These are phyloP conservation scores for Bipolaris bicolor DNA, from an alignment of 2,329 filamentous ascomycete species.

Conservation along the genomic window DNA sequence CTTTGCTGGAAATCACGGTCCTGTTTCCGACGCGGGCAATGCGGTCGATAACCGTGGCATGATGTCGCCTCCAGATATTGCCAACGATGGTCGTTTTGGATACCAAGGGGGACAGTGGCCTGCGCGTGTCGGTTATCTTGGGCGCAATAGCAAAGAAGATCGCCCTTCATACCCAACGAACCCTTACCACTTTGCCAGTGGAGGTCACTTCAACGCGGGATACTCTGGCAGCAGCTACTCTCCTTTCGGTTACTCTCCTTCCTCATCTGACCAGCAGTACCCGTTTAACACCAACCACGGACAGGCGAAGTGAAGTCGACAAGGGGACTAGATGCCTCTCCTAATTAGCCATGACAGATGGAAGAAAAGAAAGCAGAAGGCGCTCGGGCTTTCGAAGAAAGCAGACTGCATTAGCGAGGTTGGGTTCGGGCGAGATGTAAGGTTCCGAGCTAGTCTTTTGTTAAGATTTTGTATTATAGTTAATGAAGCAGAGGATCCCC, in stretches of 20 bases:
- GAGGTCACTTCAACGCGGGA: slow-evolving; percentile 23
- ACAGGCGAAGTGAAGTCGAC: slow-evolving; percentile 16
- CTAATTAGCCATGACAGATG: not conserved
- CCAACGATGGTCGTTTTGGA: slow-evolving; percentile 21
- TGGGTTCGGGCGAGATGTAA: not conserved
- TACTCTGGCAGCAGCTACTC: slow-evolving; percentile 27
- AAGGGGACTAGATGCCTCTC: not conserved
- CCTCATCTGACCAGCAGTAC: slow-evolving; percentile 27
- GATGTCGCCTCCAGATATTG: slow-evolving; percentile 20
- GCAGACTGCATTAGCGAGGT: not conserved
- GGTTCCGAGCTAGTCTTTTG: not conserved
- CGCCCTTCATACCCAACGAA: slow-evolving; percentile 27
- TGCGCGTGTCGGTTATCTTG: slow-evolving; percentile 16
- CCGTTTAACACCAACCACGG: slow-evolving; percentile 21
- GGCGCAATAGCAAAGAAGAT: slow-evolving; percentile 33
- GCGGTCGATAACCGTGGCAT: slow-evolving; percentile 18
- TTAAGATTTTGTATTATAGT: slow-evolving; percentile 1
- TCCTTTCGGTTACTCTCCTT: slow-evolving; percentile 20
- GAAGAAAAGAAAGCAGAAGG: not conserved
- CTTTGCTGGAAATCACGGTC: slow-evolving; percentile 28
- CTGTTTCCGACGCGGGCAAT: slow-evolving; percentile 13
- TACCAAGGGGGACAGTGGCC: slow-evolving; percentile 26
- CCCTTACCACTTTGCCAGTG: slow-evolving; percentile 28
- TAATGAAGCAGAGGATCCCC: not conserved
- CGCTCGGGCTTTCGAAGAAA: not conserved